These are phyloP conservation scores for Viola pubescens DNA, from an alignment of 441 rosid species.

Conservation along the genomic window DNA sequence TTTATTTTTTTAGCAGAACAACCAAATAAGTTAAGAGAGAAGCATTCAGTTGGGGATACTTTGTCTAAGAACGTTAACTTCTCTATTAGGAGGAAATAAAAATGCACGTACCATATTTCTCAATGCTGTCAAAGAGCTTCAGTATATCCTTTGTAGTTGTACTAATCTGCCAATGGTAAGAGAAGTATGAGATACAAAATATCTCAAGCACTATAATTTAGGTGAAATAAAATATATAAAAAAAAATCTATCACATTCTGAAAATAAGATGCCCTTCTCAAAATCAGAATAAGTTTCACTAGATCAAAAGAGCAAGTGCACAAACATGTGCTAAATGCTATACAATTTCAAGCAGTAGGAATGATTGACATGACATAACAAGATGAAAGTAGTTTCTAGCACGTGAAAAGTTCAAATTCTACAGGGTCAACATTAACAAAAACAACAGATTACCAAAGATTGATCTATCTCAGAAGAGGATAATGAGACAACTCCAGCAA, in stretches of 20 bases:
- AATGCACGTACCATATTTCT: constrained; percentile 61
- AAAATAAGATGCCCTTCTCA: neutral
- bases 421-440: neutral
- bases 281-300: neutral
- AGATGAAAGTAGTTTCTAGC: neutral
- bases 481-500: constrained; percentile 75
- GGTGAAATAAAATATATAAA: too few relatives aligned
- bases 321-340: too few relatives aligned
- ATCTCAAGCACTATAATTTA: too few relatives aligned
- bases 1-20: too few relatives aligned
- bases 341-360: neutral
- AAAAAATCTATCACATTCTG: neutral
- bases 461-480: constrained; percentile 69
- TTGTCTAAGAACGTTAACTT: neutral
- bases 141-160: constrained; percentile 52
- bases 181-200: neutral
- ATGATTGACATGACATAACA: neutral
- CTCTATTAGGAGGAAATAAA: neutral
- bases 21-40: too few relatives aligned
- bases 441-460: constrained; percentile 55
- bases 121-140: constrained; percentile 77
- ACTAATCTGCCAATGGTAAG: constrained; percentile 46
- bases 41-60: too few relatives aligned
- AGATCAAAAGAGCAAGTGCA: too few relatives aligned
- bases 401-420: neutral